phyloP scores from a whole-genome alignment of 345 rosid species.

The Psidium friedrichsthalianum region DNA sequence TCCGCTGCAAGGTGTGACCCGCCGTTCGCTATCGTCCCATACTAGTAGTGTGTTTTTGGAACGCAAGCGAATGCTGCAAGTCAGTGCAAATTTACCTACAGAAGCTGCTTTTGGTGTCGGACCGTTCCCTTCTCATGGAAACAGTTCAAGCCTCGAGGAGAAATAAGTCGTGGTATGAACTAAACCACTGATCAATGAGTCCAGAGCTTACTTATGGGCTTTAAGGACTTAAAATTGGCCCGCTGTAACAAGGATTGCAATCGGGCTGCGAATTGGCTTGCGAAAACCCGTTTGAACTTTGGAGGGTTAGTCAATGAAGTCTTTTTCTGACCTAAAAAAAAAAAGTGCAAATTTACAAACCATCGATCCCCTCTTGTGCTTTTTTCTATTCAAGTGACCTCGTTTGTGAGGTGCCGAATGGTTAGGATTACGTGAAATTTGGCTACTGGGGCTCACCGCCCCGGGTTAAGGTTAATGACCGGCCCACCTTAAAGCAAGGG shows the following conservation, averaged over 20 bases:
- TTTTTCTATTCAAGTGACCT: not conserved
- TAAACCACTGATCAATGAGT: no score
- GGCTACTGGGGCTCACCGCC: not conserved
- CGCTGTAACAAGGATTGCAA: no score
- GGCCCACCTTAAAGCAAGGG: not conserved
- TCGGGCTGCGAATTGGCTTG: no score
- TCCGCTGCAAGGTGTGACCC: not conserved
- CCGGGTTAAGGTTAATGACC: not conserved
- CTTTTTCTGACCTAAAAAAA: no score
- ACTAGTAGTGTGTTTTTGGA: not conserved
- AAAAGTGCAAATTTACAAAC: not conserved
- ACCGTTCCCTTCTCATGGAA: no score
- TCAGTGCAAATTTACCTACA: not conserved
- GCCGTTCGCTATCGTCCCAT: not conserved
- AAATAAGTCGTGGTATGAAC: no score
- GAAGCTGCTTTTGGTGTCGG: no score
- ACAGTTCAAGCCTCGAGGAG: no score
- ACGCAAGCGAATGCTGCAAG: not conserved
- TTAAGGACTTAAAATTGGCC: no score
- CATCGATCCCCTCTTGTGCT: not conserved
- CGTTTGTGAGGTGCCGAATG: not conserved
- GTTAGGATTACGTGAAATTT: not conserved
- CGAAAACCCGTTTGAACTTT: no score
- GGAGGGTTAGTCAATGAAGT: no score
- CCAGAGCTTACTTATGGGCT: no score